phyloP scores from a whole-genome alignment of 1,284 basidiomycete species.

The Boletus calvinii region DNA sequence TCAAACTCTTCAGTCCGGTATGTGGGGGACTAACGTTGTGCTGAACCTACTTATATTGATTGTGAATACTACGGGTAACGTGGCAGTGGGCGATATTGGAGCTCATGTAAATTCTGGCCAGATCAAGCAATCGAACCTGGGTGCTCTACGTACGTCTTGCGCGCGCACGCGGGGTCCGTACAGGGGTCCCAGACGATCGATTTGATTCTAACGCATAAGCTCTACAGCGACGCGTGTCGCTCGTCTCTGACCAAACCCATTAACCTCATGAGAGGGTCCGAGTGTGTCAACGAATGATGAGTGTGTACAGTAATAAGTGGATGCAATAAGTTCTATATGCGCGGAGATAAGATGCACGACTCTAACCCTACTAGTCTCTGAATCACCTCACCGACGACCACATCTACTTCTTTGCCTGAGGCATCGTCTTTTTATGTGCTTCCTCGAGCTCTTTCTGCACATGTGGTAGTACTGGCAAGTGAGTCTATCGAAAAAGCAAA shows the following conservation, averaged over 20 bases:
- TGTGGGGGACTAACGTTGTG: too few relatives aligned
- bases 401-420: slow-evolving; percentile 56
- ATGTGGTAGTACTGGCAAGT: slow-evolving; percentile 86
- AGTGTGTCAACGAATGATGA: slow-evolving; percentile 10
- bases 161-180: too few relatives aligned
- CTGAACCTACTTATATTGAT: too few relatives aligned
- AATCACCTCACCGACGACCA: not conserved
- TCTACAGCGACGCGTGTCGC: not conserved
- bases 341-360: not conserved
- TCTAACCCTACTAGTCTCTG: slow-evolving; percentile 1
- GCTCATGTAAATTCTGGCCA: too few relatives aligned
- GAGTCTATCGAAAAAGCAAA: slow-evolving; percentile 46
- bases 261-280: slow-evolving; percentile 2
- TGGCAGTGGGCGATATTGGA: too few relatives aligned
- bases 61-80: too few relatives aligned
- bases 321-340: slow-evolving; percentile 17
- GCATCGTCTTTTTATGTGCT: slow-evolving; percentile 48
- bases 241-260: not conserved
- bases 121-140: too few relatives aligned
- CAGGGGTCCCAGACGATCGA: too few relatives aligned
- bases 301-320: slow-evolving; percentile 13
- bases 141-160: too few relatives aligned
- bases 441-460: slow-evolving; percentile 81
- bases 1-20: too few relatives aligned
- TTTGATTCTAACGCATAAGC: too few relatives aligned